Evolutionary conservation across 805 yeast genomes (phyloP), one percentile per base, ranked within the genome.

Genomic region (Scheffersomyces lignosus): DNA sequence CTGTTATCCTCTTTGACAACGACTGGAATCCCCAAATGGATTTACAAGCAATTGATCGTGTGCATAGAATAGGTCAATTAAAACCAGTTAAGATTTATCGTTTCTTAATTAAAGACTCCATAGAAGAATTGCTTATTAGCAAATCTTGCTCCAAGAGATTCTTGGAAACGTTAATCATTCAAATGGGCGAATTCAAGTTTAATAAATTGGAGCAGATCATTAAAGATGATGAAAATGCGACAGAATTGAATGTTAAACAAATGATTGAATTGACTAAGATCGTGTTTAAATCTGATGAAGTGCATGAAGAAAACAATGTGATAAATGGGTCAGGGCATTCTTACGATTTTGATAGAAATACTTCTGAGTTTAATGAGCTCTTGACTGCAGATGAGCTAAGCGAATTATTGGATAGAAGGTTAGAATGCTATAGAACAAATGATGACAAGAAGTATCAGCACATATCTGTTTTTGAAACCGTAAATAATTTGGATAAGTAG

Each of bases 1-100:
- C 95, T 1, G 98, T 93, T 1, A 77, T 91, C 3, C 51, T 91
- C 8, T 89, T 87, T 54, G 99, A 91, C 53, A 84, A 88, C 38
- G 99, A 91, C 55, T 91, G 97, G 96, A 91, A 91, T 52, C 99
- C 98, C 0, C 97, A 91, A 54, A 95, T 88, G 44, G 98, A 91
- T 61, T 66, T 89, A 34, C 99, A 91, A 58, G 98, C 98, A 0
- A 91, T 91, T 80, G 98, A 90, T 51, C 72, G 99, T 37, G 95
- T 86, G 9, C 98, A 91, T 56, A 71, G 99, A 53, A 87, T 93
- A 37, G 98, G 98, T 0, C 99, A 91, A 58, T 72, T 67, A 1
- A 79, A 76, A 37, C 96, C 96, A 1, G 96, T 90, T 4, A 70
- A 87, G 15, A 77, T 91, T 1, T 87, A 83, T 55, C 73, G 98